Conservation (phyloP, 352 stramenopile species). For the Achlya hypogyna region DNA sequence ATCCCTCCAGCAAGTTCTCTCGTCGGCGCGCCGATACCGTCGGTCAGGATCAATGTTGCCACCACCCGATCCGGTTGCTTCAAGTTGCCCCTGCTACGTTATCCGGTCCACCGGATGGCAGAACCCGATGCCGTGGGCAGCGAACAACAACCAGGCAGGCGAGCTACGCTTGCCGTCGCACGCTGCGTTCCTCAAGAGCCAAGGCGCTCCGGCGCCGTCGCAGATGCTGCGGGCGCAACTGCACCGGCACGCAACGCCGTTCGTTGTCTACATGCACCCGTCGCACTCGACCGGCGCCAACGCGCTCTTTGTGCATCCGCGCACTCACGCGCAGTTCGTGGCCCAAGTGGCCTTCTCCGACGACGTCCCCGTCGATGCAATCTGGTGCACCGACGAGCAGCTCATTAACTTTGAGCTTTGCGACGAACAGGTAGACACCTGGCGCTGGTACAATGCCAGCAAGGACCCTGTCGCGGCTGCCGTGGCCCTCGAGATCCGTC, state of each 20-base stretch:
- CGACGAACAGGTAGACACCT: conserved; percentile 54
- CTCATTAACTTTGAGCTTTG: conserved; percentile 79
- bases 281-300: conserved; percentile 2
- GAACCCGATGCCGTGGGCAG: conserved; percentile 70
- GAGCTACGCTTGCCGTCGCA: conserved; percentile 61
- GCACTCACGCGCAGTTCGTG: conserved; percentile 70
- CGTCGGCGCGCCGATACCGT: too few species aligned
- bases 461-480: conserved; percentile 11
- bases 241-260: conserved; percentile 39
- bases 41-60: too few species aligned
- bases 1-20: too few species aligned
- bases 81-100: neutral
- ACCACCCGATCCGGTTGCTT: too few species aligned
- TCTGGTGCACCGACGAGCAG: conserved; percentile 52
- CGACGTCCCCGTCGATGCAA: conserved; percentile 34
- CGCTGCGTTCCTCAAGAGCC: conserved; percentile 15
- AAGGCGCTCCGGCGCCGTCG: neutral
- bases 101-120: neutral
- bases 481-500: conserved; percentile 62
- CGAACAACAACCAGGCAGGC: conserved; percentile 77
- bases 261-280: conserved; percentile 27
- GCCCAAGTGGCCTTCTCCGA: conserved; percentile 36
- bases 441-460: conserved; percentile 56
- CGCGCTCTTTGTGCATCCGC: conserved; percentile 43
- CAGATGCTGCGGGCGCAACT: conserved; percentile 41